Percentiles rank a stretch among this genome's conserved stretches.
These are phyloP conservation scores for Phytophthora multivora DNA, from an alignment of 352 stramenopile genomes.

Conservation along the genomic window DNA sequence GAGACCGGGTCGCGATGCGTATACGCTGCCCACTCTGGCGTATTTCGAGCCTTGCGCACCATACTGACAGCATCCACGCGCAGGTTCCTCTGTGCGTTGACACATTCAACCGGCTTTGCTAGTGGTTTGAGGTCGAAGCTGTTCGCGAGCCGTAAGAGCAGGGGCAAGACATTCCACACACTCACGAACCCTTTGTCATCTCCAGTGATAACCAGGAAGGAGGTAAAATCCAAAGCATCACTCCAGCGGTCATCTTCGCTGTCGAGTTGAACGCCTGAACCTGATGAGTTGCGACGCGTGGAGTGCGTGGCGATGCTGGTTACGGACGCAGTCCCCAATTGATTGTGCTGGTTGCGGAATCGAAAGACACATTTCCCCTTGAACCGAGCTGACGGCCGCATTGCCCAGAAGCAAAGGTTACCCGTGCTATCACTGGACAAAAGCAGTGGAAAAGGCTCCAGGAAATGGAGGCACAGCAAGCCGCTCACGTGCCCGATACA, in stretches of 20 bases:
- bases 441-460: slow-evolving; percentile 77
- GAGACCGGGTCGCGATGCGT: slow-evolving; percentile 46
- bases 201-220: slow-evolving; percentile 65
- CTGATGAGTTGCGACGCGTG: slow-evolving; percentile 14
- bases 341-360: slow-evolving; percentile 62
- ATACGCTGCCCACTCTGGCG: slow-evolving; percentile 66
- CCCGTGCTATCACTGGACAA: slow-evolving; percentile 70
- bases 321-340: slow-evolving; percentile 46
- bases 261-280: neutral
- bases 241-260: slow-evolving; percentile 24
- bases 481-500: slow-evolving; percentile 78
- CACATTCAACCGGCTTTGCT: slow-evolving; percentile 65
- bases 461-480: slow-evolving; percentile 66
- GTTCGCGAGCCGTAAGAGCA: slow-evolving; percentile 67
- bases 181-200: slow-evolving; percentile 81
- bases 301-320: slow-evolving; percentile 50
- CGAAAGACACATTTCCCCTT: slow-evolving; percentile 81
- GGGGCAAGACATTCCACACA: slow-evolving; percentile 72
- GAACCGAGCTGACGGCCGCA: slow-evolving; percentile 56
- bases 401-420: slow-evolving; percentile 80
- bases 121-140: slow-evolving; percentile 51
- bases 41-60: slow-evolving; percentile 72
- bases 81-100: slow-evolving; percentile 74
- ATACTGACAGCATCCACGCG: slow-evolving; percentile 71
- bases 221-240: slow-evolving; percentile 36